Base-by-base conservation (phyloP, 176 grass and related monocot species). In the Typha latifolia region DNA sequence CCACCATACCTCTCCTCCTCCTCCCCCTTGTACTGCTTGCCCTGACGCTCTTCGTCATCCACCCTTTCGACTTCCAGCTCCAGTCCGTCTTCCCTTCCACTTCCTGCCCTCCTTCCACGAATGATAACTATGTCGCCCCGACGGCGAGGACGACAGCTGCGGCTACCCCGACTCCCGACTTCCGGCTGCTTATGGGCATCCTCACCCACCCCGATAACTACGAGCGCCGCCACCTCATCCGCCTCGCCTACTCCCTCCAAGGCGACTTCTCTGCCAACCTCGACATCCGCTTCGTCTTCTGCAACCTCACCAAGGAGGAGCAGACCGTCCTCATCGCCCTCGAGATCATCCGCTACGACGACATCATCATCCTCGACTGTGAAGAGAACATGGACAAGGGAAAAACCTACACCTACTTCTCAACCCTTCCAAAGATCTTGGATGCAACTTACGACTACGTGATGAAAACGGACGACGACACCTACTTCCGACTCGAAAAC, bases 381-480 rank as follows among this genome's bases (percentile, higher is more conserved):
- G 14, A 80, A 12, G 90, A 95, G 71, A 89, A 89, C 80, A 89
- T 86, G 86, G 84, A 89, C 82, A 57, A 69, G 51, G 90, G 90
- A 77, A 95, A 95, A 82, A 89, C 90, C 2, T 84, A 89, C 80
- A 67, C 77, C 71, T 89, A 85, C 80, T 75, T 89, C 67, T 81
- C 86, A 23, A 20, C 77, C 6, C 72, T 79, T 32, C 80, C 82
- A 7, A 23, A 51, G 4, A 34, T 69, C 49, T 79, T 51, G 8
- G 3, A 5, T 12, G 18, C 20, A 2, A 14, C 51, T 26, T 94
- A 94, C 63, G 82, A 94, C 77, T 95, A 73, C 68, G 82, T 89
- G 63, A 95, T 95, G 86, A 95, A 95, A 77, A 70, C 90, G 12
- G 90, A 89, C 68, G 90, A 95, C 74, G 86, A 95, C 77, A 86